Evolutionary conservation across 176 grass and related monocot genomes (phyloP), one percentile per base, ranked within the genome.

Genomic region (Hordeum marinum): DNA sequence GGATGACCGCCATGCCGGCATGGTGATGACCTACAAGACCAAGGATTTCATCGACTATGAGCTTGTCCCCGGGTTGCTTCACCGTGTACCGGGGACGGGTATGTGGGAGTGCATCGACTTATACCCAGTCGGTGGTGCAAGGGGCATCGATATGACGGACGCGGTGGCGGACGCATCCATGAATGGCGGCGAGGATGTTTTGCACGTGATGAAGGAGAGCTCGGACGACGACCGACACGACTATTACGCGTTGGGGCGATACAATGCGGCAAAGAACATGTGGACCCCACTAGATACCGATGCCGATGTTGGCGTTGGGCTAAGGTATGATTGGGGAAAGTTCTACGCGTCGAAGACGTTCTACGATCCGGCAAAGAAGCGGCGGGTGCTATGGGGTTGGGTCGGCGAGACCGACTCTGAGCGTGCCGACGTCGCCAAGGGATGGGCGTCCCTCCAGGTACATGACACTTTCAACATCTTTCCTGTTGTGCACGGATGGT

Each of bases 81-180:
- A 97, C 79, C 83, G 77, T 15, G 92, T 94, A 7, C 58, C 40
- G 0, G 71, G 41, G 0, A 97, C 90, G 0, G 88, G 92, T 0
- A 97, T 97, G 94, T 94, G 94, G 94, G 94, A 97, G 88, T 97
- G 94, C 86, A 88, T 97, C 32, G 94, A 97, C 61, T 89, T 97
- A 63, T 97, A 92, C 82, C 90, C 92, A 1, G 92, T 97, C 14
- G 73, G 71, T 0, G 41, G 14, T 2, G 46, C 64, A 4, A 8
- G 1, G 3, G 94, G 86, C 63, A 80, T 91, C 20, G 85, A 91
- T 77, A 87, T 89, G 79, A 78, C 84, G 0, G 88, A 76, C 3
- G 62, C 80, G 2, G 54, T 84, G 27, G 50, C 25, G 0, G 18
- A 17, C 3, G 42, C 24, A 27, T 48, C 42, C 14, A 87, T 34